Evolutionary conservation across 2,329 filamentous ascomycete species (phyloP).

Genomic region (Phaeosphaeriaceae sp.): DNA sequence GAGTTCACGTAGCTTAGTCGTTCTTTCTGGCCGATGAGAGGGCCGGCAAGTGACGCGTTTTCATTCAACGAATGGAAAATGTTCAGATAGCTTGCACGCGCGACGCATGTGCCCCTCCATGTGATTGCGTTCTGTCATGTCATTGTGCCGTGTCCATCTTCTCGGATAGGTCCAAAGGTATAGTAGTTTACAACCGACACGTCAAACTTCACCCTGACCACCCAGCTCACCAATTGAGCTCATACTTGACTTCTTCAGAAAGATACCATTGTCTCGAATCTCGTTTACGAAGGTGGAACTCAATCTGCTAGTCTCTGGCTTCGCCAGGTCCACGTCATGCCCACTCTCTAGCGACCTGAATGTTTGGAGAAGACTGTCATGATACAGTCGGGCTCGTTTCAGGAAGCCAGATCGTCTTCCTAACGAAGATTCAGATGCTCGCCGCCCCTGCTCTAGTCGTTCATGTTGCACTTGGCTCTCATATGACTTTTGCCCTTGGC

Average conservation of each 20-base stretch:
- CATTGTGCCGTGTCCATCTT: too few species aligned
- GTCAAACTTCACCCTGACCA: not conserved
- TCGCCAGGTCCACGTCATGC: not conserved
- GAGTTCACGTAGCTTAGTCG: conserved; percentile 1
- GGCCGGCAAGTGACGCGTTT: too few species aligned
- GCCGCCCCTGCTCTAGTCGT: not conserved
- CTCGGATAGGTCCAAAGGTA: too few species aligned
- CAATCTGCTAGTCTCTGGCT: not conserved
- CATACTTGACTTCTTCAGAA: not conserved
- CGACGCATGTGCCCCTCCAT: too few species aligned
- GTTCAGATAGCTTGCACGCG: too few species aligned
- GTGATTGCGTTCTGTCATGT: too few species aligned
- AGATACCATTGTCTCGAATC: not conserved
- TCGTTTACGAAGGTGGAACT: not conserved
- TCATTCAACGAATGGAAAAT: too few species aligned
- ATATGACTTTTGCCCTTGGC: not conserved
- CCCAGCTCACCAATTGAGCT: not conserved
- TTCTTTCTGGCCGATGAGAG: too few species aligned
- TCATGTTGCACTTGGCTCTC: not conserved
- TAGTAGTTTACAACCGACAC: not conserved
- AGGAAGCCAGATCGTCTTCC: not conserved
- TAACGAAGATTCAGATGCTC: not conserved
- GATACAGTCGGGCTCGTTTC: not conserved
- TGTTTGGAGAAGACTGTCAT: conserved; percentile 1
- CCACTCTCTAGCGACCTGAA: not conserved